These are phyloP conservation scores for Globisporangium polare DNA, from an alignment of 352 stramenopile genomes.

Conservation along the genomic window DNA sequence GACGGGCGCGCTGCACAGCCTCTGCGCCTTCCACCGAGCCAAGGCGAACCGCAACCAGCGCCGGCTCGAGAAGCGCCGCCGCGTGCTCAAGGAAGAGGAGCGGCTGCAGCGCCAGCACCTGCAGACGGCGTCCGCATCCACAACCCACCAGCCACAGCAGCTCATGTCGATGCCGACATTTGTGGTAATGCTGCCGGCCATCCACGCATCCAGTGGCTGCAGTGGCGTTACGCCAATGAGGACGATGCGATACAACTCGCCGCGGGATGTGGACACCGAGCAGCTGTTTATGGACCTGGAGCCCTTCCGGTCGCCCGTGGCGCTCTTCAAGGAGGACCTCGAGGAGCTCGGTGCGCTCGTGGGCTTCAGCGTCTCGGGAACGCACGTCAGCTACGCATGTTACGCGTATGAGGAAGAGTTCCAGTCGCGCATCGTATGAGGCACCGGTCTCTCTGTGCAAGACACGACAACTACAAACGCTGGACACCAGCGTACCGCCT, in stretches of 20 bases:
- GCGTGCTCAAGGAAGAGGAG: conserved; percentile 12
- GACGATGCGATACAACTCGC: conserved; percentile 14
- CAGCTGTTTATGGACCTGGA: conserved; percentile 19
- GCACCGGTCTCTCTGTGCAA: not conserved
- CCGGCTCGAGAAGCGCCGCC: conserved; percentile 13
- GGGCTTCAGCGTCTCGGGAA: conserved; percentile 17
- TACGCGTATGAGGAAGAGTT: not conserved
- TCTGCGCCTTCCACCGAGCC: conserved; percentile 14
- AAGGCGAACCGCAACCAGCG: conserved; percentile 16
- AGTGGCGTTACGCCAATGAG: not conserved
- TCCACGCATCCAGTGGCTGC: not conserved
- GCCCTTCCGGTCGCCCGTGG: conserved; percentile 29
- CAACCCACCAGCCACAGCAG: conserved; percentile 10
- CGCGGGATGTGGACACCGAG: conserved; percentile 22
- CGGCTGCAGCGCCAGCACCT: conserved; percentile 6
- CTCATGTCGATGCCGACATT: conserved; percentile 1
- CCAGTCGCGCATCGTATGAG: conserved; percentile 11
- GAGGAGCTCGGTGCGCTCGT: conserved; percentile 35
- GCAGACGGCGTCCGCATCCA: not conserved
- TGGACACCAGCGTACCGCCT: not conserved
- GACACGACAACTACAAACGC: not conserved
- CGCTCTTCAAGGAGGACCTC: conserved; percentile 34
- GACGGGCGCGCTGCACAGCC: conserved; percentile 11
- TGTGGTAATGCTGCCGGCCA: conserved; percentile 10
- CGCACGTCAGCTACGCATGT: not conserved